These are phyloP conservation scores for Xylaria cubensis DNA, from an alignment of 495 filamentous ascomycete species.

Conservation along the genomic window DNA sequence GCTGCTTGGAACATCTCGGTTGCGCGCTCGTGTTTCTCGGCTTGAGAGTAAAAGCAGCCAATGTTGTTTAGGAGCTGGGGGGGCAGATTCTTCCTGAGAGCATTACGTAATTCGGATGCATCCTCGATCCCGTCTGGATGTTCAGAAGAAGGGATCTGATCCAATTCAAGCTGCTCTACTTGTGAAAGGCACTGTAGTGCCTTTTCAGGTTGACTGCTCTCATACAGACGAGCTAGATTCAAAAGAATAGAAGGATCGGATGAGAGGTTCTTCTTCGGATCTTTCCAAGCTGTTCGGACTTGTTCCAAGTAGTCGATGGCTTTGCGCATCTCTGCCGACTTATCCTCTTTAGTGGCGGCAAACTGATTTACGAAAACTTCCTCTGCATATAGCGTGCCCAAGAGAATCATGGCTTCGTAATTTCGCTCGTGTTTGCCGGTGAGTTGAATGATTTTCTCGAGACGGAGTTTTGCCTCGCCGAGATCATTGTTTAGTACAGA, in stretches of 20 bases:
- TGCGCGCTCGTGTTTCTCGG: conserved; percentile 80
- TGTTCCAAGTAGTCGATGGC: conserved; percentile 81
- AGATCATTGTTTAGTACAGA: conserved; percentile 82
- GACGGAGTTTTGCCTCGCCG: conserved; percentile 87
- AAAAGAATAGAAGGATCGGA: conserved; percentile 89
- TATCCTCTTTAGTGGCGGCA: conserved; percentile 81
- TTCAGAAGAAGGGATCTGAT: conserved; percentile 72
- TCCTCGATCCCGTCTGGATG: conserved; percentile 68
- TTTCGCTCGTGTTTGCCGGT: conserved; percentile 64
- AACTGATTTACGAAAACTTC: conserved; percentile 84
- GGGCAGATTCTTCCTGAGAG: conserved; percentile 75
- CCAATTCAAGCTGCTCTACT: conserved; percentile 84
- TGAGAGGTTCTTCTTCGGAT: conserved; percentile 75
- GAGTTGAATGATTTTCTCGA: conserved; percentile 91
- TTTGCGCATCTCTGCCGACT: conserved; percentile 79
- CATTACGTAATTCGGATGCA: conserved; percentile 61
- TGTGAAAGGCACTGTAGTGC: conserved; percentile 88
- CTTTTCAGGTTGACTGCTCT: conserved; percentile 82
- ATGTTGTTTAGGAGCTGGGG: conserved; percentile 97
- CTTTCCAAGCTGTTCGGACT: conserved; percentile 90
- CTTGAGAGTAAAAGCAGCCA: conserved; percentile 89
- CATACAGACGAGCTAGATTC: conserved; percentile 90
- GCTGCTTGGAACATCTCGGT: conserved; percentile 87
- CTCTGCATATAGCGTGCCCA: conserved; percentile 90
- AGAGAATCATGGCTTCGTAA: conserved; percentile 87